Base-by-base conservation (phyloP, 495 filamentous ascomycete species). In the Aspergillus nidulans region DNA sequence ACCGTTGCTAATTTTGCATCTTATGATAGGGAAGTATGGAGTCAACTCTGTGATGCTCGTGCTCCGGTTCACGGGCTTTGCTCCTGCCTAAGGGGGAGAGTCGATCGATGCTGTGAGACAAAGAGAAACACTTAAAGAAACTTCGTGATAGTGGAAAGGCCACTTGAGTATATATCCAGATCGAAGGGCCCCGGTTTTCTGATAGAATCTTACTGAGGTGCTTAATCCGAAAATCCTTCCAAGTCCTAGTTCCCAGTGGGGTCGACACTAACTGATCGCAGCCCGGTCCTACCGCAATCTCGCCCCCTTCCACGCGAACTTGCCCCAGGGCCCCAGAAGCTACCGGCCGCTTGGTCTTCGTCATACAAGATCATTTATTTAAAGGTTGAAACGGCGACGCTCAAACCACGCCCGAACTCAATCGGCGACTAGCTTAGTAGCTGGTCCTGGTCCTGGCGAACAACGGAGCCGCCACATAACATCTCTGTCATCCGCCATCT, bases 321-420 rank as follows among this genome's bases (percentile, higher is more conserved):
- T 34, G 56, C 58, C 58, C 63, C 63, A 60, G 56, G 56, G 57
- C 53, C 57, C 55, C 59, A 49, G 26, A 46, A 46, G 32, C 30
- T 42, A 30, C 59, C 63, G 58, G 56, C 56, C 58, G 57, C 61
- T 53, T 60, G 56, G 63, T 58, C 59, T 48, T 42, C 26, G 34
- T 34, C 52, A 46, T 44, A n/a, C n/a, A n/a, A n/a, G n/a, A n/a
- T n/a, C n/a, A n/a, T n/a, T n/a, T n/a, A n/a, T n/a, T n/a, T n/a
- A n/a, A n/a, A n/a, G n/a, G n/a, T 45, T 48, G 58, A 32, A 41
- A 43, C 55, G 56, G 58, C 40, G 49, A 18, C 42, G 34, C 47
- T 36, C 19, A 30, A 60, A 43, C 53, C 57, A 47, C 30, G 2
- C 38, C 38, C 40, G 58, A 57, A 62, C 53, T 60, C 54, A 53